These are phyloP conservation scores for Elsinoe fawcettii DNA, from an alignment of 2,329 filamentous ascomycete genomes.

Conservation along the genomic window DNA sequence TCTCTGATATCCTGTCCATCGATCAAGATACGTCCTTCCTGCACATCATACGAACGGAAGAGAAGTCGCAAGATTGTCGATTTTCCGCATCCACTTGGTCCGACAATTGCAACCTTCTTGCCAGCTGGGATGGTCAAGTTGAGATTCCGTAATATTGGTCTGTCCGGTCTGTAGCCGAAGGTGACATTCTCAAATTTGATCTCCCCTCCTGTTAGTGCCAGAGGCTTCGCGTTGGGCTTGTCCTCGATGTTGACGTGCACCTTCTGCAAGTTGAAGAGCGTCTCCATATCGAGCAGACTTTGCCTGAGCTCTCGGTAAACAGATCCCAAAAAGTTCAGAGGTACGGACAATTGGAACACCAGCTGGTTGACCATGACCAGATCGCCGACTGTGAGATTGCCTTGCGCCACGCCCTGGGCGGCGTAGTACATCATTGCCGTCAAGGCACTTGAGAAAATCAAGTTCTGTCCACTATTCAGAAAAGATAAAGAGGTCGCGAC, in stretches of 20 bases:
- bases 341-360: constrained; percentile 94
- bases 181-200: constrained; percentile 92
- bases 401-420: constrained; percentile 75
- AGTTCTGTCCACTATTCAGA: constrained; percentile 89
- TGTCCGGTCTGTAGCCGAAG: constrained; percentile 82
- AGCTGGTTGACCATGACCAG: constrained; percentile 98
- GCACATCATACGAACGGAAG: constrained; percentile 90
- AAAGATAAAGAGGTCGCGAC: constrained; percentile 88
- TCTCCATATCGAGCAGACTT: constrained; percentile 96
- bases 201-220: constrained; percentile 71
- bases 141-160: constrained; percentile 79
- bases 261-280: constrained; percentile 92
- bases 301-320: constrained; percentile 94
- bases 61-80: constrained; percentile 84
- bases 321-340: constrained; percentile 94
- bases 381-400: constrained; percentile 81
- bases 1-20: constrained; percentile 88
- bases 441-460: constrained; percentile 91
- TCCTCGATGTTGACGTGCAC: constrained; percentile 86
- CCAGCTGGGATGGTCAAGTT: constrained; percentile 86
- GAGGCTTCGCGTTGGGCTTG: constrained; percentile 60
- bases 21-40: constrained; percentile 76
- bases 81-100: constrained; percentile 91
- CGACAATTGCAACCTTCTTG: constrained; percentile 92
- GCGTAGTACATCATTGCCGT: constrained; percentile 98